Evolutionary conservation across 2,329 filamentous ascomycete species (phyloP), one percentile per base, ranked within the genome.

Genomic region (Chalara sp.): DNA sequence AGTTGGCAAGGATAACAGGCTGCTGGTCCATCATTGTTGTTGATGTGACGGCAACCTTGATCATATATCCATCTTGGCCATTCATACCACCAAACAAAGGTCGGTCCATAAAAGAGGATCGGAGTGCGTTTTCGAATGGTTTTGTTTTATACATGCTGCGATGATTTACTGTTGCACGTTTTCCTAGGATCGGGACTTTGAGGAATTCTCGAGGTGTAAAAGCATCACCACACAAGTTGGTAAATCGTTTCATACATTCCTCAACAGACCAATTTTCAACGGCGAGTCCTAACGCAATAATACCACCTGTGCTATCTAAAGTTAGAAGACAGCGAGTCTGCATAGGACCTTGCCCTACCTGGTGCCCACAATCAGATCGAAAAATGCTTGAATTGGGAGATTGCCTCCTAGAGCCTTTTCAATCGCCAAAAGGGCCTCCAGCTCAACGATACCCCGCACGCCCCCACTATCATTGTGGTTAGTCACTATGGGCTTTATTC

Each of bases 41-140:
- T 2, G 72, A 74, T 1, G 71, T 74, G 1, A 71, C 68, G 1
- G 73, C 55, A 50, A 39, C 35, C 35, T 39, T 39, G 8, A n/a
- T 10, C 35, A n/a, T 39, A 39, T 39, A 39, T n/a, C 35, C 35
- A 39, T 10, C 8, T 39, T 10, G 35, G 35, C 35, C n/a, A 10
- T n/a, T 39, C n/a, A 10, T 39, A 3, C 35, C 35, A 39, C 21
- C 21, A 21, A 21, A 21, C 21, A 21, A 21, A 21, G 21, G 21
- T 21, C 21, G 21, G 21, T 21, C 21, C 21, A 21, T 3, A 21
- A 21, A 21, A 21, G 21, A 21, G 21, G 21, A 21, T 21, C 21
- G 21, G 21, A 39, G 35, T 10, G 35, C 35, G n/a, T 39, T 39
- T 39, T 39, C n/a, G 10, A 39, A 39, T 10, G 35, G 35, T 39